Evolutionary conservation across 257 asterid genomes (phyloP), one percentile per base, ranked within the genome.

Genomic region (Lithospermum erythrorhizon): DNA sequence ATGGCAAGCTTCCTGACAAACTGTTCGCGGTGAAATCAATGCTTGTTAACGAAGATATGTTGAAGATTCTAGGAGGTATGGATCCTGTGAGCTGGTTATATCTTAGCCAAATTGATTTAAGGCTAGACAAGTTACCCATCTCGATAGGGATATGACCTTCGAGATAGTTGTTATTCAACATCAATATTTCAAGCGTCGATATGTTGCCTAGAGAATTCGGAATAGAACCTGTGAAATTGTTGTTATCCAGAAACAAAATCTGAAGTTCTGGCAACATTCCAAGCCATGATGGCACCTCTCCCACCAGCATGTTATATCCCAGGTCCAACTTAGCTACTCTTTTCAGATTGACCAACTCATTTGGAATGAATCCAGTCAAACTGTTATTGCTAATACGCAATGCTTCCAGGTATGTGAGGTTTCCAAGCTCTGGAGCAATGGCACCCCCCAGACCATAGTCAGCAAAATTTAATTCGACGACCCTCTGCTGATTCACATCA

Each of bases 151-250:
- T 66, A 20, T 19, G 62, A 22, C 85, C 91, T 30, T 59, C 69
- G 4, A 82, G 53, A 58, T 8, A 53, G 61, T 82, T 82, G 61
- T 66, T 22, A 9, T 17, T 49, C 73, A 81, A 6, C 49, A 64
- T 20, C 61, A 81, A 54, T 6, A 41, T 56, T 67, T 70, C 57
- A 22, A 84, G 64, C 75, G 37, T 73, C 25, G 84, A 64, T 65
- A 60, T 65, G 62, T 76, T 72, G 63, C 73, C 69, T 58, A 79
- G 19, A 23, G 79, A 67, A 20, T 25, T 45, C 0, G 87, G 86
- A 53, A 81, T 73, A n/a, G n/a, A 53, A 30, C 87, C 84, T 24
- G 82, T 54, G 72, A 83, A 73, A 3, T 18, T 54, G 65, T 83
- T 83, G 20, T 65, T 61, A 25, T 64, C 18, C 23, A 83, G 70